Evolutionary conservation across 2,329 filamentous ascomycete genomes (phyloP), one percentile per base, ranked within the genome.

Genomic region (Pseudopyricularia cyperi): DNA sequence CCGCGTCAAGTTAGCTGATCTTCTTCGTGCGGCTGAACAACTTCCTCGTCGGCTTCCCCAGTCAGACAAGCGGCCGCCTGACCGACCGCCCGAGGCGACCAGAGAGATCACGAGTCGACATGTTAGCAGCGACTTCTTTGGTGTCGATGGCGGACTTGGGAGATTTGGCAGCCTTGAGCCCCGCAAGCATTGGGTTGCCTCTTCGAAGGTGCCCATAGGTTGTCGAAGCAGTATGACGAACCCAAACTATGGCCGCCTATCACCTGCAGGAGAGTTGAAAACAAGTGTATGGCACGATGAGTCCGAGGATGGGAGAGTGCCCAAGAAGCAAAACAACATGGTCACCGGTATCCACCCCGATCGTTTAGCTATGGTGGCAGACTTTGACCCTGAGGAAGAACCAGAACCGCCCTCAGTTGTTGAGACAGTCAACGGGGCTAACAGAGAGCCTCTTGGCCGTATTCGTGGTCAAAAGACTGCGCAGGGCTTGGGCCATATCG

Each of bases 231-330:
- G 48, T 6, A 37, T 50, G n/a, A 37, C 33, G 8, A 32, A 50
- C 24, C 48, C 48, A 34, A 50, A 28, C 22, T 50, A 50, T 15
- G 48, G 48, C 14, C 48, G 48, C 26, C 33, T 50, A 11, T 50
- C 48, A 7, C 33, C 48, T 28, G 32, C 48, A 26, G 15, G 19
- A 5, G 33, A 37, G 6, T 24, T 37, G 15, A 17, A 11, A 5
- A 17, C 8, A 14, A 11, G 14, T n/a, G 48, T 17, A 3, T 26
- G 7, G 7, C 24, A 7, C 24, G 11, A 50, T 26, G 8, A n/a
- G 24, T 4, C n/a, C 14, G 19, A 26, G n/a, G 19, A 30, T n/a
- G 14, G 8, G 4, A 3, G 24, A 24, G 12, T 7, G 12, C 33
- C 17, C 24, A 17, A 24, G 12, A 37, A 50, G 2, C 32, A 11